These are phyloP conservation scores for Apiospora koreana DNA, from an alignment of 2,329 filamentous ascomycete genomes.

Conservation along the genomic window DNA sequence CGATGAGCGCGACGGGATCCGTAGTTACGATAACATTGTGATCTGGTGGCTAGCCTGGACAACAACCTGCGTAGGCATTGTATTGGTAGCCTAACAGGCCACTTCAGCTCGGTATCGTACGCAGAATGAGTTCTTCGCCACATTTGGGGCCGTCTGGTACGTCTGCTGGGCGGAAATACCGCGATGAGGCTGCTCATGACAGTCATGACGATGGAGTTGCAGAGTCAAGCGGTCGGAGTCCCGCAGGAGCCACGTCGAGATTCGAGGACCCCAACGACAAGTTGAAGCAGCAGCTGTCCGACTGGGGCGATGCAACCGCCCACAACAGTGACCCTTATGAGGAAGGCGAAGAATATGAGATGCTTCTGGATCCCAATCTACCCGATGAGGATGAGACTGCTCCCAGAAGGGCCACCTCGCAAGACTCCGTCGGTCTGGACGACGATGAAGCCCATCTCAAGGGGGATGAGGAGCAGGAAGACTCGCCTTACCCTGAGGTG, in stretches of 20 bases:
- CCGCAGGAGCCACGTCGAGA: conserved; percentile 19
- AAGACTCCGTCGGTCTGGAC: conserved; percentile 24
- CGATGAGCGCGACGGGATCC: neutral
- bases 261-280: conserved; percentile 28
- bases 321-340: conserved; percentile 38
- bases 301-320: conserved; percentile 42
- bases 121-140: neutral
- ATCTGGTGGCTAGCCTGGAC: neutral
- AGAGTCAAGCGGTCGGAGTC: conserved; percentile 33
- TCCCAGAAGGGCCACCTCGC: conserved; percentile 23
- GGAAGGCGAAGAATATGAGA: conserved; percentile 55
- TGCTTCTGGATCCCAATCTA: conserved; percentile 56
- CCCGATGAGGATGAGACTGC: conserved; percentile 45
- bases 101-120: neutral
- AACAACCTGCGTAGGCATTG: neutral
- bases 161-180: conserved; percentile 12
- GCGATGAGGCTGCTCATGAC: conserved; percentile 22
- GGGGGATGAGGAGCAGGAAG: conserved; percentile 47
- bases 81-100: neutral
- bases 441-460: conserved; percentile 33
- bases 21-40: neutral
- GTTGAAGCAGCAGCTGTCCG: conserved; percentile 39
- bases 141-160: conserved; percentile 35
- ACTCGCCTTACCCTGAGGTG: conserved; percentile 69
- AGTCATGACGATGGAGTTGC: conserved; percentile 28